These are phyloP conservation scores for Heliamphora exappendiculata DNA, from an alignment of 148 eudicot species.

Conservation along the genomic window DNA sequence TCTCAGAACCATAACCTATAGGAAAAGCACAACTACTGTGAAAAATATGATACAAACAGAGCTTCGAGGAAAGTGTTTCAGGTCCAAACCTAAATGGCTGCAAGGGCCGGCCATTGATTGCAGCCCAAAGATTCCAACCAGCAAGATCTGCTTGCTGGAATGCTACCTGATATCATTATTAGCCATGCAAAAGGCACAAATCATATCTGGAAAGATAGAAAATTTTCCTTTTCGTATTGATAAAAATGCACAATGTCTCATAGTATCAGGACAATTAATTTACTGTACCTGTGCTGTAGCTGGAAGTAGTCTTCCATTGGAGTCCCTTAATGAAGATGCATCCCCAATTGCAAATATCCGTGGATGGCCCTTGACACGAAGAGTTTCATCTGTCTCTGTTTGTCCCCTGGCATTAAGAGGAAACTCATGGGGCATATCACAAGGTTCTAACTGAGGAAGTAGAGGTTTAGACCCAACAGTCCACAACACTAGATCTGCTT, in stretches of 20 bases:
- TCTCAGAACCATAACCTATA: background rate
- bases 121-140: constrained; percentile 99
- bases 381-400: constrained; percentile 93
- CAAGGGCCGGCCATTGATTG: constrained; percentile 82
- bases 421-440: constrained; percentile 50
- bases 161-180: constrained; percentile 59
- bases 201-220: background rate
- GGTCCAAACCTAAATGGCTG: constrained; percentile 77
- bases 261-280: background rate
- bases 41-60: background rate
- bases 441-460: constrained; percentile 57
- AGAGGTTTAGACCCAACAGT: constrained; percentile 84
- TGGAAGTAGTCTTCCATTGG: constrained; percentile 79
- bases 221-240: background rate
- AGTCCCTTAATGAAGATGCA: constrained; percentile 75
- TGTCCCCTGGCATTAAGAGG: constrained; percentile 88
- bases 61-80: background rate
- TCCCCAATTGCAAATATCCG: constrained; percentile 92
- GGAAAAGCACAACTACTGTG: background rate
- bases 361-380: constrained; percentile 88
- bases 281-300: constrained; percentile 81
- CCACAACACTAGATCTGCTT: constrained; percentile 93
- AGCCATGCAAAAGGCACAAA: background rate
- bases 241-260: background rate
- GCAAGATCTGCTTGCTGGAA: constrained; percentile 96